phyloP scores from a whole-genome alignment of 2,329 filamentous ascomycete genomes.

The Dactylella cylindrospora region DNA sequence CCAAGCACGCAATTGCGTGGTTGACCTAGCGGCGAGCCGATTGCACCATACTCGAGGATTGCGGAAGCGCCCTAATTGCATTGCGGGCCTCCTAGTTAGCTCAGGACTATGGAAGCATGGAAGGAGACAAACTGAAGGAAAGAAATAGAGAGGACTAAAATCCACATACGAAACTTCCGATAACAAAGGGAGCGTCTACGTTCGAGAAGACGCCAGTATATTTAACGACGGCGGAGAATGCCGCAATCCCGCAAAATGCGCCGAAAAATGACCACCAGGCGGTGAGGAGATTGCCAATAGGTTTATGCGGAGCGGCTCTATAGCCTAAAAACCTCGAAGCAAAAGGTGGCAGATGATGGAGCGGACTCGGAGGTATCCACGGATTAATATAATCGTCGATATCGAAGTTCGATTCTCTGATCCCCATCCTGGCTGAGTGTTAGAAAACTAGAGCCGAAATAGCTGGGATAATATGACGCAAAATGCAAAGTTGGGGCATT shows the following conservation, averaged over 20 bases:
- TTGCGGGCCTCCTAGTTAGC: too few relatives aligned
- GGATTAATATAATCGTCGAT: conserved; percentile 76
- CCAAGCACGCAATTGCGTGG: conserved; percentile 69
- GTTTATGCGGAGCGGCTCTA: conserved; percentile 53
- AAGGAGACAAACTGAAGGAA: conserved; percentile 40
- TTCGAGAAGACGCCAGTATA: conserved; percentile 60
- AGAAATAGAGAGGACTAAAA: conserved; percentile 52
- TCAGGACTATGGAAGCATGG: too few relatives aligned
- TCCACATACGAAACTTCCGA: conserved; percentile 68
- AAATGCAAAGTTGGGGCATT: too few relatives aligned
- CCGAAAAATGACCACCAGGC: conserved; percentile 67
- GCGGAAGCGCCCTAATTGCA: conserved; percentile 66
- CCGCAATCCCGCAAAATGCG: conserved; percentile 62
- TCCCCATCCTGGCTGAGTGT: too few relatives aligned
- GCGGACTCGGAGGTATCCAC: conserved; percentile 66
- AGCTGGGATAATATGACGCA: too few relatives aligned
- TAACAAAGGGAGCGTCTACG: conserved; percentile 62
- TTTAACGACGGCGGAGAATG: conserved; percentile 62
- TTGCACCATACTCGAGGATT: conserved; percentile 72
- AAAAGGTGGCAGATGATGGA: conserved; percentile 64
- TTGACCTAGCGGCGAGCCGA: conserved; percentile 71
- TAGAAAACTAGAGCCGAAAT: too few relatives aligned
- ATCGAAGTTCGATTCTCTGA: conserved; percentile 63
- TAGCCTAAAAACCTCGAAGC: conserved; percentile 71
- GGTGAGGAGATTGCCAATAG: conserved; percentile 60